Conservation (phyloP, 768 basidiomycete species). For the Leccinum imitatum region DNA sequence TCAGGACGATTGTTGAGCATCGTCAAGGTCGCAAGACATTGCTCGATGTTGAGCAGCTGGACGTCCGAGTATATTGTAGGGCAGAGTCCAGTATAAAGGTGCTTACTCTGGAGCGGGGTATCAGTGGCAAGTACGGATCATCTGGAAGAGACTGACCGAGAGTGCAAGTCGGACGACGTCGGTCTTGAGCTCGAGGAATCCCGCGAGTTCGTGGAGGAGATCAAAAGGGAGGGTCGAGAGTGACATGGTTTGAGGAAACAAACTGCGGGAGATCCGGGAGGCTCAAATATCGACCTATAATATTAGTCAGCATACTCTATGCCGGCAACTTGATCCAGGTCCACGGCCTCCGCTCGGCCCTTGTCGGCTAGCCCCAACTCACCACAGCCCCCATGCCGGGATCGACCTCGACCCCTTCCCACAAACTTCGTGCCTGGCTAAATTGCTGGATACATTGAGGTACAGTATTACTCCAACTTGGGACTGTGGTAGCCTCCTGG, state of each 20-base stretch:
- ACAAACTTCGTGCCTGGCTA: too few relatives aligned
- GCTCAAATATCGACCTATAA: background rate
- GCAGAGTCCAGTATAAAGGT: conserved; percentile 51
- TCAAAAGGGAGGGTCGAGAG: conserved; percentile 48
- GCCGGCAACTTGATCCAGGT: background rate
- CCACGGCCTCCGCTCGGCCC: background rate
- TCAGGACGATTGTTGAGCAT: conserved; percentile 59
- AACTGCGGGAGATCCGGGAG: background rate
- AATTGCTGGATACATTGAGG: too few relatives aligned
- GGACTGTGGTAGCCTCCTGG: background rate
- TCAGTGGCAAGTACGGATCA: conserved; percentile 9
- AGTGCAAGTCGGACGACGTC: conserved; percentile 62
- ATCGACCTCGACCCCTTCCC: too few relatives aligned
- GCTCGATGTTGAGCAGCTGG: conserved; percentile 50
- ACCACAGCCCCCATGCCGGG: too few relatives aligned
- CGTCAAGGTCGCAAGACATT: conserved; percentile 60
- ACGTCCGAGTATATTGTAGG: conserved; percentile 62
- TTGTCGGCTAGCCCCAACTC: background rate
- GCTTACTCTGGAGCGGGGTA: conserved; percentile 44
- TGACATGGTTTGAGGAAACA: background rate
- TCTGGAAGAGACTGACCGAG: conserved; percentile 46
- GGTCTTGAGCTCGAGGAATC: conserved; percentile 46
- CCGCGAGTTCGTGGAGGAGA: conserved; percentile 65
- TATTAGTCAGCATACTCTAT: background rate
- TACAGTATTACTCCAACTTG: background rate